phyloP scores from a whole-genome alignment of 2,329 filamentous ascomycete genomes.

The Fusarium nurragi region DNA sequence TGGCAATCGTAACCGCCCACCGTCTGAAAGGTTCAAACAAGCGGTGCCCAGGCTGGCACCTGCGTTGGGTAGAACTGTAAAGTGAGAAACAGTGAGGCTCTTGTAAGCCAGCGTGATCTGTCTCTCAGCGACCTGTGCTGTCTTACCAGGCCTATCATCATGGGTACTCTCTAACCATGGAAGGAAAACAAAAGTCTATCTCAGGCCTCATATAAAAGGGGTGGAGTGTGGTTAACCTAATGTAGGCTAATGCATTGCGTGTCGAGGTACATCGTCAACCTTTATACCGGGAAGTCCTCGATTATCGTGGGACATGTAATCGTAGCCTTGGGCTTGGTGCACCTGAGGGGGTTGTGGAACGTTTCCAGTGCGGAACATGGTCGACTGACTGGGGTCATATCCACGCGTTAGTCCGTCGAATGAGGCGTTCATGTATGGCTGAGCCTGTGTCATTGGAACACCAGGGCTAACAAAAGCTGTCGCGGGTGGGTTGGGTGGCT shows the following conservation, averaged over 20 bases:
- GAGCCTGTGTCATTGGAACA: constrained; percentile 48
- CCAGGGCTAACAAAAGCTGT: constrained; percentile 46
- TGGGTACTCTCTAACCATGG: constrained; percentile 37
- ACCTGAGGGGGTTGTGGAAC: constrained; percentile 45
- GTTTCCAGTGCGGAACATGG: constrained; percentile 49
- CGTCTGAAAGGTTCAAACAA: constrained; percentile 20
- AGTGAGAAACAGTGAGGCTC: constrained; percentile 17
- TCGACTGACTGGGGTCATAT: constrained; percentile 46
- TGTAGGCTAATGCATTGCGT: constrained; percentile 42
- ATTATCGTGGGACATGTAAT: constrained; percentile 49
- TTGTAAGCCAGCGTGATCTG: constrained; percentile 13
- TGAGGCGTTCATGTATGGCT: constrained; percentile 48
- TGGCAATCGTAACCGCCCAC: constrained; percentile 18
- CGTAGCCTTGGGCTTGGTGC: constrained; percentile 47
- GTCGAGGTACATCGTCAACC: constrained; percentile 45
- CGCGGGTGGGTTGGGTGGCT: constrained; percentile 48
- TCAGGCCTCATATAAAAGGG: constrained; percentile 1
- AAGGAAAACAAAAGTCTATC: constrained; percentile 21
- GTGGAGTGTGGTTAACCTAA: neutral
- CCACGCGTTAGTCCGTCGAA: constrained; percentile 50
- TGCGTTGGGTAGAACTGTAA: constrained; percentile 11
- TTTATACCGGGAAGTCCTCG: constrained; percentile 47
- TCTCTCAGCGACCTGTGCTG: constrained; percentile 43
- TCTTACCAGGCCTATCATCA: constrained; percentile 43
- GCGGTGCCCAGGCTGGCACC: constrained; percentile 3